A percentile compares a stretch with the other conserved stretches of the same genome.
Conservation (phyloP, 2,329 filamentous ascomycete species). For the Sclerotinia glacialis region DNA sequence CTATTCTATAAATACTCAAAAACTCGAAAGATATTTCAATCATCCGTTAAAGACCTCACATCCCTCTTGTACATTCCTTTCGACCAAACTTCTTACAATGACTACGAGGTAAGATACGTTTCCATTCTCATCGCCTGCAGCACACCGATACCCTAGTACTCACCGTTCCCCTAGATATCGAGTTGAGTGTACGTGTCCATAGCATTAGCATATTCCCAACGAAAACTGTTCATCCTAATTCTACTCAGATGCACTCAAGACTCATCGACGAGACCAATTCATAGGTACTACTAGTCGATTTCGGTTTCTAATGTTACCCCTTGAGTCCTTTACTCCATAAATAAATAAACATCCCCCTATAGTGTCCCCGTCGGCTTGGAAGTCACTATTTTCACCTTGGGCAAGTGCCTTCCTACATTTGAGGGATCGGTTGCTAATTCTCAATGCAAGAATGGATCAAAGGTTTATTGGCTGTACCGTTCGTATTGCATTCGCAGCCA, state of each 20-base stretch:
- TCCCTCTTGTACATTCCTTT: neutral
- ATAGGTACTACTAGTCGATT: constrained; percentile 53
- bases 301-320: neutral
- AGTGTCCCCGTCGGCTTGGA: neutral
- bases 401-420: neutral
- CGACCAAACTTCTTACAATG: neutral
- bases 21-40: neutral
- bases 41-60: neutral
- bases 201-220: constrained; percentile 11
- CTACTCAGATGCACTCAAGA: constrained; percentile 65
- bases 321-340: neutral
- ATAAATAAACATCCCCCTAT: neutral
- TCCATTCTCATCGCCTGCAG: constrained; percentile 2
- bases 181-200: constrained; percentile 64
- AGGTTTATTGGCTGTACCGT: constrained; percentile 86
- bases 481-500: constrained; percentile 93
- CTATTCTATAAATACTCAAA: neutral
- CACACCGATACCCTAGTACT: constrained; percentile 8
- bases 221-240: constrained; percentile 7
- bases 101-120: constrained; percentile 15
- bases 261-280: constrained; percentile 86
- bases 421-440: neutral
- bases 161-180: constrained; percentile 56
- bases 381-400: neutral
- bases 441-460: constrained; percentile 82